These are phyloP conservation scores for Crithidia expoeki DNA, from an alignment of 208 protist genomes.

Conservation along the genomic window DNA sequence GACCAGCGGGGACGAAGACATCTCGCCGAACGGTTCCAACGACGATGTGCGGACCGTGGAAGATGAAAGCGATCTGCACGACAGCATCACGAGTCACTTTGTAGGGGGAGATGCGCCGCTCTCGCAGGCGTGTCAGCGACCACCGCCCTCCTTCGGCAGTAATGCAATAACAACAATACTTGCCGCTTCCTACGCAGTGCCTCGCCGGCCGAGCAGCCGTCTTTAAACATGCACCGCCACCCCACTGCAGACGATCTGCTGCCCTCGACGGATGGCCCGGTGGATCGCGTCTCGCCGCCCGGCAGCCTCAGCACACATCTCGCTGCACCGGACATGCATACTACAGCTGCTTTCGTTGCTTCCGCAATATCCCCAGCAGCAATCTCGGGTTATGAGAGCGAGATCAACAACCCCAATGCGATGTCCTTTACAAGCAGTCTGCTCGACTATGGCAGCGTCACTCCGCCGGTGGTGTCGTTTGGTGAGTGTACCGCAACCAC, in stretches of 20 bases:
- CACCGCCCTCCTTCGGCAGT: neutral
- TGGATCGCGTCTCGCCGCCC: neutral
- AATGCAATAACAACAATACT: too few species aligned
- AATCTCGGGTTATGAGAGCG: neutral
- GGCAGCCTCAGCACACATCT: neutral
- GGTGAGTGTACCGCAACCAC: constrained; percentile 33
- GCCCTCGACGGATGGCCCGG: neutral
- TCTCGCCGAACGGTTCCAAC: constrained; percentile 8
- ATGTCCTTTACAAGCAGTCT: constrained; percentile 16
- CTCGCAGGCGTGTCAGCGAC: neutral
- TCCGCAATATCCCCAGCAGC: neutral
- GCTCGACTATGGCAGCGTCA: constrained; percentile 10
- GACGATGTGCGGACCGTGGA: constrained; percentile 13
- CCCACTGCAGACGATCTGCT: constrained; percentile 4
- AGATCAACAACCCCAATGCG: neutral
- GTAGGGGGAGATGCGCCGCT: neutral
- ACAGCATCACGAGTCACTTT: neutral
- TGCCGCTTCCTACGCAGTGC: neutral
- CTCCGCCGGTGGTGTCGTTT: constrained; percentile 8
- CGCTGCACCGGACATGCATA: neutral
- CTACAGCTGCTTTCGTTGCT: neutral
- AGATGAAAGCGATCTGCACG: neutral
- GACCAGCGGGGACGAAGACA: too few species aligned
- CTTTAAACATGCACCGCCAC: neutral
- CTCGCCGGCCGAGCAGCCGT: constrained; percentile 2